Base-by-base conservation (phyloP, 2,329 filamentous ascomycete genomes). In the Hypoxylon sp. region DNA sequence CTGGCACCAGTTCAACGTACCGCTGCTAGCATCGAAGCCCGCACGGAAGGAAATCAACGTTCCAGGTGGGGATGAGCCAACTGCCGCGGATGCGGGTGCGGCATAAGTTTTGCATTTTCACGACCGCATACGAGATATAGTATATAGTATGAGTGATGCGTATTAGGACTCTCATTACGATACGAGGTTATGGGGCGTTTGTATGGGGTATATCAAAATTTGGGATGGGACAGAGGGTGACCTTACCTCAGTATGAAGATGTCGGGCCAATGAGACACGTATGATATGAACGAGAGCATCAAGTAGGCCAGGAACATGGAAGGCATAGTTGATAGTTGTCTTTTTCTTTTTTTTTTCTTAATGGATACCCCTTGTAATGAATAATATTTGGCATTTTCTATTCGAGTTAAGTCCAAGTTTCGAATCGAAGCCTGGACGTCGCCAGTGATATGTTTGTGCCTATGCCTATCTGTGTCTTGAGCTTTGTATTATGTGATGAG, bases 1-100 rank as follows among this genome's bases (percentile, higher is more conserved):
- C 78, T 93, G 91, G 91, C 90, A 93, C 77, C 86, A 91, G 70
- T 93, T 93, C 79, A 81, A 76, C 62, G 71, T 76, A 48, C 78
- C 74, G 19, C 71, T 73, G 47, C 62, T 71, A 11, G 60, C 67
- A 15, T 56, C 75, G 19, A 69, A 74, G 56, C 73, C 70, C 6
- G 72, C 67, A 21, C 75, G 75, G 27, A 60, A 57, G 15, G 75
- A 78, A 27, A 27, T 65, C 1, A 72, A 69, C 11, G 32, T 58
- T 15, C 56, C 65, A 31, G 68, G 61, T 37, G 72, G 67, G 8
- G 75, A 77, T 2, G 75, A 77, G 61, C 48, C 55, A 1, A 47
- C 66, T 3, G 50, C 70, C 19, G 48, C 63, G 2, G 65, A 56
- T 35, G 48, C 52, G 42, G 52, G 52, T 2, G 31, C 32, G 37